Evolutionary conservation across 805 yeast species (phyloP).

Genomic region (Sugiyamaella marilandica): DNA sequence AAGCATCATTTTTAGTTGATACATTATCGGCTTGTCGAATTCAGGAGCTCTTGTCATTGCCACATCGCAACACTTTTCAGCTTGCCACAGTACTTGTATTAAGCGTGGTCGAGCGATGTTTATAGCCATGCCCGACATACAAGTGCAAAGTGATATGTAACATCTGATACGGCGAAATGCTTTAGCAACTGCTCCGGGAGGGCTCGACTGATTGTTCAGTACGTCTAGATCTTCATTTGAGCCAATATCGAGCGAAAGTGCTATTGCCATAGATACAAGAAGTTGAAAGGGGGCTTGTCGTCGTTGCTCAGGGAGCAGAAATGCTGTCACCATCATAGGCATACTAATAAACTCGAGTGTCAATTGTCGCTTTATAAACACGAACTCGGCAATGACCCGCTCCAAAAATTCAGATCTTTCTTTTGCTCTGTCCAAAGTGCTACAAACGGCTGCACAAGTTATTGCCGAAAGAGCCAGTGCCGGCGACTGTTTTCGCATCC

Average conservation of each 20-base stretch:
- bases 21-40: slow-evolving; percentile 9
- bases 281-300: slow-evolving; percentile 19
- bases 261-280: slow-evolving; percentile 18
- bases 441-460: slow-evolving; percentile 8
- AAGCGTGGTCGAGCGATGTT: slow-evolving; percentile 12
- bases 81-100: slow-evolving; percentile 12
- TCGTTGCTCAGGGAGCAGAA: slow-evolving; percentile 15
- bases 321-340: slow-evolving; percentile 6
- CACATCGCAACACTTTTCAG: slow-evolving; percentile 7
- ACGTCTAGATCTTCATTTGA: slow-evolving; percentile 10
- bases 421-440: slow-evolving; percentile 10
- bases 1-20: slow-evolving; percentile 11
- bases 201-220: slow-evolving; percentile 1
- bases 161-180: slow-evolving; percentile 7
- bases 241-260: slow-evolving; percentile 14
- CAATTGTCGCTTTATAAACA: neutral
- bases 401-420: slow-evolving; percentile 15
- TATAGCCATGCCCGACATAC: slow-evolving; percentile 21
- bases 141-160: slow-evolving; percentile 10
- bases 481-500: slow-evolving; percentile 8
- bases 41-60: neutral
- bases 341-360: slow-evolving; percentile 10
- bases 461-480: slow-evolving; percentile 12
- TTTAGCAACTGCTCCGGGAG: slow-evolving; percentile 1
- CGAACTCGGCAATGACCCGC: slow-evolving; percentile 11